Evolutionary conservation across 2,329 filamentous ascomycete species (phyloP), one percentile per base, ranked within the genome.

Genomic region (Pseudogymnoascus destructans): DNA sequence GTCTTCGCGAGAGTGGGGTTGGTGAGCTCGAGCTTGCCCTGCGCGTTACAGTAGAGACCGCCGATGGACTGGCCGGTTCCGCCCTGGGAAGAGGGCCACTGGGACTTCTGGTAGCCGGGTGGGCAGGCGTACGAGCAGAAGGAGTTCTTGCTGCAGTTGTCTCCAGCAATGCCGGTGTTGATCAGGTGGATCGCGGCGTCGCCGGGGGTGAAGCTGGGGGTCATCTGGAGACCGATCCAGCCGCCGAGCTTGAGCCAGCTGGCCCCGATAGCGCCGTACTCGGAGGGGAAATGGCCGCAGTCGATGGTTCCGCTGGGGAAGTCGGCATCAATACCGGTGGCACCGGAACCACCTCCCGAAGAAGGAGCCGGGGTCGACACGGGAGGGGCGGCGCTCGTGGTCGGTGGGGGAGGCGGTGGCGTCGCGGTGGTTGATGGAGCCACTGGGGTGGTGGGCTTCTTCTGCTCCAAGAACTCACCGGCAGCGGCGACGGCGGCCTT

Each of bases 61-160:
- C 93, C 93, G 58, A 96, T 79, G 21, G 91, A 95, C 76, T 97
- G 83, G 62, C 85, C 85, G 57, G 82, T 89, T 35, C 76, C 68
- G 59, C 92, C 93, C 75, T 97, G 93, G 32, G 79, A 77, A 1
- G 69, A 65, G 52, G 93, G 89, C 86, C 90, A 97, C 70, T 97
- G 92, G 2, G 86, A 80, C 80, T 96, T 96, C 72, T 93, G 84
- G 73, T 93, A 95, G 49, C 92, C 92, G 25, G 84, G 74, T n/a
- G 89, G 87, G 77, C 93, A 98, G 59, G 89, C 84, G 68, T 97
- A 97, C 1, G 91, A 95, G 78, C 92, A 96, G 78, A 91, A 90
- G 60, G 77, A 73, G 55, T 82, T 84, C 8, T 76, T 66, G 7
- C 66, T 70, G 74, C 89, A 92, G 61, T 72, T 72, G 13, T 80